phyloP scores from a whole-genome alignment of 192 early-diverging fungal species.

The Backusella psychrophila region DNA sequence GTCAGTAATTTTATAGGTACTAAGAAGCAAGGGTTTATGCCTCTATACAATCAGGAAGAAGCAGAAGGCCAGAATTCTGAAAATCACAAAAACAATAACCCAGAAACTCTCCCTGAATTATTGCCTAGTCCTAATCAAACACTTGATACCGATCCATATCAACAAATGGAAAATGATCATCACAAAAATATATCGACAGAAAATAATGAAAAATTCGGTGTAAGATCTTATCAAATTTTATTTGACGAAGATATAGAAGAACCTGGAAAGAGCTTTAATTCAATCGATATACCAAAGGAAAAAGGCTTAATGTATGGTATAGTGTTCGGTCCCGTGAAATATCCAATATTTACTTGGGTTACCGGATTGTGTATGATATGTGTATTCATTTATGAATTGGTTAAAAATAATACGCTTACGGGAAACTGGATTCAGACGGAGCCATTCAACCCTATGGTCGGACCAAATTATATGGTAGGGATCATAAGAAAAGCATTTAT shows the following conservation, averaged over 20 bases:
- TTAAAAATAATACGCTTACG: slow-evolving; percentile 56
- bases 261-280: neutral
- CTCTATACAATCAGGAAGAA: neutral
- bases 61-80: neutral
- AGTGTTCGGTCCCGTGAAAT: slow-evolving; percentile 12
- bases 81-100: neutral
- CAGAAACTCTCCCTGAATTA: neutral
- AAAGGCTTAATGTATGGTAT: neutral
- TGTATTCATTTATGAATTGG: slow-evolving; percentile 51
- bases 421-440: slow-evolving; percentile 60
- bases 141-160: neutral
- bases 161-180: neutral
- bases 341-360: slow-evolving; percentile 49
- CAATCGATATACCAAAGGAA: neutral
- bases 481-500: neutral
- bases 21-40: neutral
- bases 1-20: neutral
- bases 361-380: slow-evolving; percentile 42
- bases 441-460: slow-evolving; percentile 82
- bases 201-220: neutral
- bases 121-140: neutral
- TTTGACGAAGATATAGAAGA: neutral
- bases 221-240: neutral
- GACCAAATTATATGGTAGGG: slow-evolving; percentile 53
- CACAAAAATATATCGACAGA: neutral